A percentile compares a stretch with the other conserved stretches of the same genome.
Conservation (phyloP, 2,329 filamentous ascomycete genomes). For the Ciborinia camelliae region DNA sequence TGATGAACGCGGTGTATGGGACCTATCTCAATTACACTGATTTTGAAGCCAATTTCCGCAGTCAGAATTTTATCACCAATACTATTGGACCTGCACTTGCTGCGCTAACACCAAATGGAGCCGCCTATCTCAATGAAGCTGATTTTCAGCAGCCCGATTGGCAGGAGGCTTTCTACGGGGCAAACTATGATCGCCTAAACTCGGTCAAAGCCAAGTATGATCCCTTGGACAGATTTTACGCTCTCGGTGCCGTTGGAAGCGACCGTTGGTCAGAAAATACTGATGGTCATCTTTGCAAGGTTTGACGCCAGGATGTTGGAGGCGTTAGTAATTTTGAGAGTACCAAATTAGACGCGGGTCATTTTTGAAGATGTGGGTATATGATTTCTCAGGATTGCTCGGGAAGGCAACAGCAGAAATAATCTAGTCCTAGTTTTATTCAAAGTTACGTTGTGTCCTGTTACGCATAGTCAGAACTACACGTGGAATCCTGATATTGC, state of each 20-base stretch:
- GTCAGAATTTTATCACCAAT: neutral
- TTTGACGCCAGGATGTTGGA: too few species aligned
- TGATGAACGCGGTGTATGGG: neutral
- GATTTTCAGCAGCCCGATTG: slow-evolving; percentile 3
- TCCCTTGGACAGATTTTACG: neutral
- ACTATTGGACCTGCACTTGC: neutral
- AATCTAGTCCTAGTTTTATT: too few species aligned
- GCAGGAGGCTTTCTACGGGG: neutral
- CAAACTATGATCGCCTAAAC: neutral
- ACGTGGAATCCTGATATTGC: too few species aligned
- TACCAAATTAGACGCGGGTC: too few species aligned
- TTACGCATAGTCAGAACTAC: too few species aligned
- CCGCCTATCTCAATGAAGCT: neutral
- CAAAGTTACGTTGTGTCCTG: too few species aligned
- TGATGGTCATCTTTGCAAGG: slow-evolving; percentile 6
- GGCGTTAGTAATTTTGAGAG: too few species aligned
- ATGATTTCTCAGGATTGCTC: too few species aligned
- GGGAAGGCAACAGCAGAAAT: too few species aligned
- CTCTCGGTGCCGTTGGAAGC: neutral
- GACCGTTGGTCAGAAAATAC: neutral
- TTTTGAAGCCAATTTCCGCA: neutral
- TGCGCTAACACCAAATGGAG: neutral
- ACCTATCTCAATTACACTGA: neutral
- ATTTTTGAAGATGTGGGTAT: too few species aligned
- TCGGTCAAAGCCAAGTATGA: neutral